Base-by-base conservation (phyloP, 495 filamentous ascomycete species). In the Tuber calosporum region DNA sequence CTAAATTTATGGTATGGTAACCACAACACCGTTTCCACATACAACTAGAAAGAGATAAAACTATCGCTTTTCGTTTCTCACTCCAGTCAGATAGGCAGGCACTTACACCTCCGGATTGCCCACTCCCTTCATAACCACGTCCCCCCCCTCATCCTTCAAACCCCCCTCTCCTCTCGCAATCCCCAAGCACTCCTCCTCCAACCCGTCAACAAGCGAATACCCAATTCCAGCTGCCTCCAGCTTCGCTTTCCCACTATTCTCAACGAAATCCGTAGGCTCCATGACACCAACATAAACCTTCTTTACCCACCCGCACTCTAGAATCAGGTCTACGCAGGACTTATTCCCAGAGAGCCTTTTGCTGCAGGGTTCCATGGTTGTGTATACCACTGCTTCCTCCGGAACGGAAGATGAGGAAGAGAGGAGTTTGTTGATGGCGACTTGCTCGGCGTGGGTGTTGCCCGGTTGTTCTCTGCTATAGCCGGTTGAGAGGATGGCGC, bases 381-480 rank as follows among this genome's bases (percentile, higher is more conserved):
- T 97, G 82, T 97, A 98, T 41, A 99, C 84, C 17, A 89, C 86
- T 4, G 90, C 84, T 36, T 82, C 80, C 22, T 53, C 58, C 8
- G 71, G 58, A 75, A 82, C 69, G 83, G 78, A 68, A 82, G 78
- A n/a, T 17, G 66, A 39, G 68, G 71, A 68, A 73, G 83, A 76
- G n/a, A 89, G 86, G 38, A 90, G 86, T 82, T 99, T 98, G 53
- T 88, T 82, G 69, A 99, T 87, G 81, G 91, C 94, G 84, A 89
- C 92, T 84, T 99, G 93, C 79, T 99, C 95, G 7, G 95, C 95
- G 77, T 99, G 95, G 0, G 93, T 97, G 86, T 99, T 99, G 20
- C 94, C 95, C 0, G 88, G 86, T 17, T 95, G 88, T 81, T 98
- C 94, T 76, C 97, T 87, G 11, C 94, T 96, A 85, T 94, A 97